Percentiles rank a stretch among this genome's conserved stretches.
Conservation (phyloP, 345 rosid genomes). For the Populus euphratica region DNA sequence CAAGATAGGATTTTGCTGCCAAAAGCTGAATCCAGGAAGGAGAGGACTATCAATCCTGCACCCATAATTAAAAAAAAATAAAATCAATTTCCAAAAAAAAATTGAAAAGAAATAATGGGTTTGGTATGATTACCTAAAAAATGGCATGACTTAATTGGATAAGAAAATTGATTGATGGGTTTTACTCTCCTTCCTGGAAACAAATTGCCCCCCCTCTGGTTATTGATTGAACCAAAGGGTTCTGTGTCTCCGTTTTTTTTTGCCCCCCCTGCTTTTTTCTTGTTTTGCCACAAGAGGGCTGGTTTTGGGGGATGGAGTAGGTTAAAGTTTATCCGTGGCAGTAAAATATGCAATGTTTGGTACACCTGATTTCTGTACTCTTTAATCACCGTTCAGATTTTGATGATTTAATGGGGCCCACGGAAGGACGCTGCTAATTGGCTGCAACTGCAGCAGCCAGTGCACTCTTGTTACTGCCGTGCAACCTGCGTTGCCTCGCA, state of each 20-base stretch:
- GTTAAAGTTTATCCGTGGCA: background rate
- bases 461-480: no score
- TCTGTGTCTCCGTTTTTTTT: background rate
- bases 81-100: background rate
- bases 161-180: background rate
- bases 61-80: background rate
- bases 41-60: constrained; percentile 34
- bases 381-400: background rate
- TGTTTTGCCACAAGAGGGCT: no score
- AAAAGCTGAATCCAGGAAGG: constrained; percentile 40
- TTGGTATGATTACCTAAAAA: constrained; percentile 38
- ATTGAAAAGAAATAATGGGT: background rate
- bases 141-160: constrained; percentile 36
- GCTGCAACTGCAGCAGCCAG: no score
- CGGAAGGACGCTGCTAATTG: no score
- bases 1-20: constrained; percentile 23
- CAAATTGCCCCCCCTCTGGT: constrained; percentile 17
- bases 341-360: background rate
- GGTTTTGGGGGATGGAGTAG: no score
- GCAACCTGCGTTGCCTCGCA: no score
- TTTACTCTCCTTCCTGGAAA: constrained; percentile 21
- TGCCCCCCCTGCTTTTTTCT: background rate
- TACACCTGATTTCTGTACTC: constrained; percentile 4
- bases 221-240: constrained; percentile 25
- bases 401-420: background rate